Evolutionary conservation across 2,329 filamentous ascomycete genomes (phyloP).

Genomic region (Spiromastix sp.): DNA sequence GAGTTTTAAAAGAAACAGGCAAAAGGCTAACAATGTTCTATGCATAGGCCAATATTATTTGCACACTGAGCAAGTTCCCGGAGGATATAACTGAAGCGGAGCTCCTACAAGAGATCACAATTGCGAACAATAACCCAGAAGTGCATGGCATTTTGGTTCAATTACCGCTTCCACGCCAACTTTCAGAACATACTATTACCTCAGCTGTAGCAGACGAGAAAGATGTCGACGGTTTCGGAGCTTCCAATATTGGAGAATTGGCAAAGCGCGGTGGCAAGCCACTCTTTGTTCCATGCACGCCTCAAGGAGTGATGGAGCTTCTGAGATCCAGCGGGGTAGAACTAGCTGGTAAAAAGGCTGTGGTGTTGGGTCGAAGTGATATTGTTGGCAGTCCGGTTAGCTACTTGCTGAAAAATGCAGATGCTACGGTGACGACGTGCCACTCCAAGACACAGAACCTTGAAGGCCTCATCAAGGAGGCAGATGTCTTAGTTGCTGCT

Average conservation of each 20-base stretch:
- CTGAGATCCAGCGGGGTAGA: constrained; percentile 75
- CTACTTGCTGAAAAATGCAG: constrained; percentile 86
- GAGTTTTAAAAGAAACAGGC: neutral
- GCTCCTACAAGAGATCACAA: constrained; percentile 69
- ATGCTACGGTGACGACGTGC: constrained; percentile 93
- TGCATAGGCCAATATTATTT: constrained; percentile 73
- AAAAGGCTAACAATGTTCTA: constrained; percentile 6
- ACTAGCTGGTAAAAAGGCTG: constrained; percentile 79
- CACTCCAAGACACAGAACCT: constrained; percentile 78
- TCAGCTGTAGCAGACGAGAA: constrained; percentile 87
- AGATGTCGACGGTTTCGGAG: constrained; percentile 95
- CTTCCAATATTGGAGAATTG: constrained; percentile 88
- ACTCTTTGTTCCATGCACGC: constrained; percentile 87
- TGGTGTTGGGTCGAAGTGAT: constrained; percentile 88
- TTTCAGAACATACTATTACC: constrained; percentile 83
- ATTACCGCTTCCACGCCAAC: constrained; percentile 75
- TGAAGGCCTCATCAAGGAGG: constrained; percentile 62
- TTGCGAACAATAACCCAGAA: constrained; percentile 73
- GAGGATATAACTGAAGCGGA: constrained; percentile 75
- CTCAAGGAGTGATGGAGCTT: constrained; percentile 92
- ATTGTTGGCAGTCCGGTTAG: constrained; percentile 97
- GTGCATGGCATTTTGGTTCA: constrained; percentile 94
- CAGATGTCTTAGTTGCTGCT: constrained; percentile 84
- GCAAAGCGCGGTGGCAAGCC: constrained; percentile 89
- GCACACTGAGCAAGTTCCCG: constrained; percentile 74